A percentile compares a stretch with the other conserved stretches of the same genome.
phyloP scores from a whole-genome alignment of 1,284 basidiomycete species.

The Gastroboletus turbinatus region DNA sequence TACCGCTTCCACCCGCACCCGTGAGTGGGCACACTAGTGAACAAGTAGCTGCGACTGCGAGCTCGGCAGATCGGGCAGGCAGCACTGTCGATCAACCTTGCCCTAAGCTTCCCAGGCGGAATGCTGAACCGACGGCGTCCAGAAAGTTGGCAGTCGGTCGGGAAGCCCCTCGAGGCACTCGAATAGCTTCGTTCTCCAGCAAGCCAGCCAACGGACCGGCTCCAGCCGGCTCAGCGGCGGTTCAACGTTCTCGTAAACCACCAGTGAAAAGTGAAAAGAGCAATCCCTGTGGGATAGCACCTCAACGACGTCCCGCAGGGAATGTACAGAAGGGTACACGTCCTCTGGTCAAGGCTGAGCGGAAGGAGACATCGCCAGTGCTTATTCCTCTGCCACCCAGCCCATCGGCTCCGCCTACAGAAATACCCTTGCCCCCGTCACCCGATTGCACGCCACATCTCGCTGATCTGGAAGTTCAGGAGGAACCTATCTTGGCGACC shows the following conservation, averaged over 20 bases:
- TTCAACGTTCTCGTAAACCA: conserved; percentile 16
- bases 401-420: conserved; percentile 20
- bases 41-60: background rate
- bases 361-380: conserved; percentile 20
- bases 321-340: conserved; percentile 11
- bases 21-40: conserved; percentile 2
- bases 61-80: background rate
- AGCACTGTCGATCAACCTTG: conserved; percentile 3
- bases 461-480: background rate
- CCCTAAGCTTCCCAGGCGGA: conserved; percentile 15
- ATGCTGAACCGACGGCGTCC: background rate
- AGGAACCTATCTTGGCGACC: background rate
- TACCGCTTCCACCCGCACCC: conserved; percentile 31
- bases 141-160: conserved; percentile 4
- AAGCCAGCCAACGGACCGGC: conserved; percentile 10
- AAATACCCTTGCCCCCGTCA: conserved; percentile 32
- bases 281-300: background rate
- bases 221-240: background rate
- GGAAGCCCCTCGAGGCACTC: conserved; percentile 11
- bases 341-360: conserved; percentile 13
- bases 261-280: conserved; percentile 10
- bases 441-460: conserved; percentile 12
- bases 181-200: conserved; percentile 1
- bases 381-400: conserved; percentile 35
- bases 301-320: conserved; percentile 10